Percentiles rank a stretch among this genome's conserved stretches.
Conservation (phyloP, 192 early-diverging fungal species). For the Linnemannia exigua region DNA sequence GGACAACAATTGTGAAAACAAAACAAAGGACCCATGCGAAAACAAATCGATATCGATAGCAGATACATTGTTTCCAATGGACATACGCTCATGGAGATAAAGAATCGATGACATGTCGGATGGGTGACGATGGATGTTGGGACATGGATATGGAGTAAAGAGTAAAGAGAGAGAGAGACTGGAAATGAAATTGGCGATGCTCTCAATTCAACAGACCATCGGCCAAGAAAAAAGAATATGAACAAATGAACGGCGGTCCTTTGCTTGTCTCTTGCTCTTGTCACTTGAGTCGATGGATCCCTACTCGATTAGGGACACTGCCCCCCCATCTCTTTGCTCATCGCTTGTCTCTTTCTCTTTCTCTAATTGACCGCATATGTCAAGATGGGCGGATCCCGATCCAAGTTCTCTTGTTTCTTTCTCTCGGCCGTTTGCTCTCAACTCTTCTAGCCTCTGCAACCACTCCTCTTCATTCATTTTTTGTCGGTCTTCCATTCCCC, state of each 20-base stretch:
- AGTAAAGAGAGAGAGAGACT: too few relatives aligned
- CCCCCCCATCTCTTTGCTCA: not conserved
- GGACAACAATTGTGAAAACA: not conserved
- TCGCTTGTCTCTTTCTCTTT: not conserved
- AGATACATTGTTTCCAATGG: not conserved
- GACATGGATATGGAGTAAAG: not conserved
- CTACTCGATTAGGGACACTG: not conserved
- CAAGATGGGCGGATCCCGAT: conserved; percentile 19
- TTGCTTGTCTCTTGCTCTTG: not conserved
- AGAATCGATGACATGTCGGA: not conserved
- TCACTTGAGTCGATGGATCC: not conserved
- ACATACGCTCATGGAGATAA: not conserved
- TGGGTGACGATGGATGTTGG: not conserved
- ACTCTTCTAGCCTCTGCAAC: not conserved
- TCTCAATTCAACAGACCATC: not conserved
- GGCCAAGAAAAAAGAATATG: not conserved
- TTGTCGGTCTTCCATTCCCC: not conserved
- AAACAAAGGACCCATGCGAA: not conserved
- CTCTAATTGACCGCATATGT: not conserved
- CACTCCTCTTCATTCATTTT: not conserved
- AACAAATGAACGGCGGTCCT: not conserved
- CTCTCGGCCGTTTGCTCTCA: conserved; percentile 31
- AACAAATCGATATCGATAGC: not conserved
- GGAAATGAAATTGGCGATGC: not conserved
- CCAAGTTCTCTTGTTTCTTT: conserved; percentile 3